Conservation (phyloP, 805 yeast species). For the Kodamaea fukazawae region DNA sequence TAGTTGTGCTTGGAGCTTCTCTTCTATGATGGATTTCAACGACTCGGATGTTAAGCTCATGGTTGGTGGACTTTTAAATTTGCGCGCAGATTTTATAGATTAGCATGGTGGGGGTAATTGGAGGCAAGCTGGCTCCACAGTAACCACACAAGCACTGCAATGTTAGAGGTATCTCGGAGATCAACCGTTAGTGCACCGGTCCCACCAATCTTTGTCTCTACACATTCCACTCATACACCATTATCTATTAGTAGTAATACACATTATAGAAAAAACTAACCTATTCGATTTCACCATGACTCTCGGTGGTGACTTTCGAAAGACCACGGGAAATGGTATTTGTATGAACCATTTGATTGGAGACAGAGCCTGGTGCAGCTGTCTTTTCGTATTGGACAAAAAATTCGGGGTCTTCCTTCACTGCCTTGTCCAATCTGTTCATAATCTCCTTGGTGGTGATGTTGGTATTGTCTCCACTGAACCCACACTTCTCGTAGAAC, state of each 20-base stretch:
- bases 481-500: constrained; percentile 48
- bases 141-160: too few relatives aligned
- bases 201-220: too few relatives aligned
- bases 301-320: constrained; percentile 25
- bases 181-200: too few relatives aligned
- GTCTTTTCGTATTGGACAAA: constrained; percentile 20
- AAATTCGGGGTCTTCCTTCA: constrained; percentile 31
- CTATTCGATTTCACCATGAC: constrained; percentile 28
- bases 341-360: constrained; percentile 26
- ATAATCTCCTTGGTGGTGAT: constrained; percentile 35
- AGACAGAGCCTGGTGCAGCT: constrained; percentile 11
- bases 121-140: too few relatives aligned
- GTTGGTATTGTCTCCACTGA: constrained; percentile 15
- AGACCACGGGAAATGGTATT: constrained; percentile 33
- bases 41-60: constrained; percentile 39
- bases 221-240: too few relatives aligned
- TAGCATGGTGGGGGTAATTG: too few relatives aligned
- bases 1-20: constrained; percentile 56
- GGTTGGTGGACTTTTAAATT: too few relatives aligned
- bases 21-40: constrained; percentile 49
- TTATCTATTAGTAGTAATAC: constrained; percentile 4
- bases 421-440: constrained; percentile 28
- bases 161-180: too few relatives aligned
- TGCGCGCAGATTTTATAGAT: too few relatives aligned
- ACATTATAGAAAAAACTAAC: constrained; percentile 3